Conservation (phyloP, 768 basidiomycete species). For the Gloeostereum incarnatum region DNA sequence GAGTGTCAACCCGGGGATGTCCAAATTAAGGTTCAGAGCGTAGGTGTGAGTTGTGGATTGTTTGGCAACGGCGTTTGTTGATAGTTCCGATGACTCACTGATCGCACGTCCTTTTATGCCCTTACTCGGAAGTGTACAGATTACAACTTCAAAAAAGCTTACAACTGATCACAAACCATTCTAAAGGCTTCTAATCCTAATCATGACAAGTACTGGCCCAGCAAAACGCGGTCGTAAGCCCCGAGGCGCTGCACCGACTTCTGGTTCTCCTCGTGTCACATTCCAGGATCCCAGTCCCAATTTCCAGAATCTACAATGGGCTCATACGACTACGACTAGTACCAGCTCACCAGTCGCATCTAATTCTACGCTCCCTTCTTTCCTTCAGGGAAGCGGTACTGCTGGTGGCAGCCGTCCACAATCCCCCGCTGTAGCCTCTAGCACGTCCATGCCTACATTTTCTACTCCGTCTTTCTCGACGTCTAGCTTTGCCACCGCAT, state of each 20-base stretch:
- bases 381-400: not conserved
- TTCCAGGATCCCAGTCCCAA: conserved; percentile 15
- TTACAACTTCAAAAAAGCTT: no score
- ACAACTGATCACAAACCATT: no score
- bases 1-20: no score
- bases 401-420: conserved; percentile 1
- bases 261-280: conserved; percentile 17
- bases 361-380: conserved; percentile 1
- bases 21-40: no score
- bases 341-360: conserved; percentile 3
- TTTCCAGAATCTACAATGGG: conserved; percentile 31
- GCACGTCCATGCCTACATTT: not conserved
- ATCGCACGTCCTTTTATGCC: no score
- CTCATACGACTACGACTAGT: conserved; percentile 10
- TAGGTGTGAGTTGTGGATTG: no score
- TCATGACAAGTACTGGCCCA: not conserved
- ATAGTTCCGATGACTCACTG: no score
- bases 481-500: not conserved
- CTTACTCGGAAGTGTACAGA: no score
- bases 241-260: conserved; percentile 22
- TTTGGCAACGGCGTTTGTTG: no score
- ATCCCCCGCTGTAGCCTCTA: not conserved
- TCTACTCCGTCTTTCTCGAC: not conserved
- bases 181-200: conserved; percentile 1
- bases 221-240: conserved; percentile 42